Conservation (phyloP, 2,329 filamentous ascomycete species). For the Tolypocladium nubicola region DNA sequence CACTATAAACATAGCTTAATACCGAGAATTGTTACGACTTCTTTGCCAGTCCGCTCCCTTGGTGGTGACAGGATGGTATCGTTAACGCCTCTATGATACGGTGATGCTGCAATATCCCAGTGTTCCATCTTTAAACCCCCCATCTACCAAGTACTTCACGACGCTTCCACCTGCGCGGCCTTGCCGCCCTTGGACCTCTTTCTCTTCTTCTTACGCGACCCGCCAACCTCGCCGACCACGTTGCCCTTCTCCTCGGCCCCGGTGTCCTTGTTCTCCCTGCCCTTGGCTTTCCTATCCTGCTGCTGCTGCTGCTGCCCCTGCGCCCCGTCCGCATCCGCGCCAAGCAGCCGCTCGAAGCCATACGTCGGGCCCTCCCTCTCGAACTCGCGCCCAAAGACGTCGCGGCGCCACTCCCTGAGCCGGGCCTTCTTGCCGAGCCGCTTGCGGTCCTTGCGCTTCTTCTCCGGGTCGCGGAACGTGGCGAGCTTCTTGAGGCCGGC, state of each 20-base stretch:
- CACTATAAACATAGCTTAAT: background rate
- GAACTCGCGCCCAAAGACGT: conserved; percentile 50
- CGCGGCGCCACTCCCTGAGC: conserved; percentile 71
- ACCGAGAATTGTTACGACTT: accelerated
- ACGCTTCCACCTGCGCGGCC: conserved; percentile 15
- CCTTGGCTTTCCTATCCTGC: background rate
- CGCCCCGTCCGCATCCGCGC: conserved; percentile 10
- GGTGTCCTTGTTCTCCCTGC: background rate
- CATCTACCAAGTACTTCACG: background rate
- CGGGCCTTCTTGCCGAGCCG: conserved; percentile 85
- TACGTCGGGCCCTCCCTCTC: conserved; percentile 46
- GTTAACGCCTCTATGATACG: background rate
- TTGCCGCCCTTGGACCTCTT: conserved; percentile 39
- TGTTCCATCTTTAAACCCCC: background rate
- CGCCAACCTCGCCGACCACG: conserved; percentile 16
- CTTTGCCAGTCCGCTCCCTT: too few relatives aligned
- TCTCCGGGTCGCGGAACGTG: conserved; percentile 74
- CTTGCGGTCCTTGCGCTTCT: conserved; percentile 85
- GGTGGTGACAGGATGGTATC: background rate
- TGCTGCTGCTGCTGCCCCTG: background rate
- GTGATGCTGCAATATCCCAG: background rate
- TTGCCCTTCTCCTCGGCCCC: conserved; percentile 9
- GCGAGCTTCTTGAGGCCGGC: conserved; percentile 93
- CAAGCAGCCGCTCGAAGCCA: conserved; percentile 36
- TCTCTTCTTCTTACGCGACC: conserved; percentile 35